These are phyloP conservation scores for Blastocladiella emersonii DNA, from an alignment of 371 early-diverging fungal genomes.

Conservation along the genomic window DNA sequence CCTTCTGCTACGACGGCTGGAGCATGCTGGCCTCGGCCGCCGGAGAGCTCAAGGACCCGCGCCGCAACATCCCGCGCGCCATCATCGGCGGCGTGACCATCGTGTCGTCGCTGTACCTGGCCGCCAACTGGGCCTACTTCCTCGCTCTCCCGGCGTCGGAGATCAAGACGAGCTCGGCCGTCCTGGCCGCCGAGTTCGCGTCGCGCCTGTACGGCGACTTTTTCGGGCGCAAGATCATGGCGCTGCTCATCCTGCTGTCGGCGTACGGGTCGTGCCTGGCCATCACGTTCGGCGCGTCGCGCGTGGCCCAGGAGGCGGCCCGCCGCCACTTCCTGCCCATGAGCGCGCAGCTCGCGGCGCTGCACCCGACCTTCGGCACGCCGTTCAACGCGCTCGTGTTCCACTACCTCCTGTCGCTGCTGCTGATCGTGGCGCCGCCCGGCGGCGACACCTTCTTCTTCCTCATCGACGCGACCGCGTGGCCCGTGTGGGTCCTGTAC, in stretches of 20 bases:
- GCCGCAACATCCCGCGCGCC: slow-evolving; percentile 20
- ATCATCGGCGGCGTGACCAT: slow-evolving; percentile 16
- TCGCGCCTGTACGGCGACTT: slow-evolving; percentile 18
- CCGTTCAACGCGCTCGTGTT: slow-evolving; percentile 18
- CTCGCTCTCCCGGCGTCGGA: slow-evolving; percentile 13
- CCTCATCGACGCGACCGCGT: slow-evolving; percentile 18
- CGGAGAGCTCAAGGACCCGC: slow-evolving; percentile 21
- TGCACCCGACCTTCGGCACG: slow-evolving; percentile 14
- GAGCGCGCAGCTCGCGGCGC: slow-evolving; percentile 5
- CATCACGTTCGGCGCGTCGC: slow-evolving; percentile 19
- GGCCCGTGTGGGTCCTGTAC: slow-evolving; percentile 11
- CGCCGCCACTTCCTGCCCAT: slow-evolving; percentile 18
- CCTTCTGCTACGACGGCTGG: slow-evolving; percentile 3
- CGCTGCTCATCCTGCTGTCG: slow-evolving; percentile 3
- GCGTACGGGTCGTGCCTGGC: slow-evolving; percentile 12
- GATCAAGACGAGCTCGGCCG: background rate
- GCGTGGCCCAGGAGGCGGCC: slow-evolving; percentile 19
- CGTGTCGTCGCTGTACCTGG: slow-evolving; percentile 17
- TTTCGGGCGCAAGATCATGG: slow-evolving; percentile 15
- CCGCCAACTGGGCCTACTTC: slow-evolving; percentile 20
- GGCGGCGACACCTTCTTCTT: slow-evolving; percentile 19
- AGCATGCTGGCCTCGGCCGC: slow-evolving; percentile 11
- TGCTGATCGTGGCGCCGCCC: slow-evolving; percentile 20
- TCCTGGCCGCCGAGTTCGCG: slow-evolving; percentile 9
- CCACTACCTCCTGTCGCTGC: slow-evolving; percentile 7